A percentile compares a stretch with the other conserved stretches of the same genome.
Conservation (phyloP, 371 early-diverging fungal genomes). For the Rhizomucor pusillus region DNA sequence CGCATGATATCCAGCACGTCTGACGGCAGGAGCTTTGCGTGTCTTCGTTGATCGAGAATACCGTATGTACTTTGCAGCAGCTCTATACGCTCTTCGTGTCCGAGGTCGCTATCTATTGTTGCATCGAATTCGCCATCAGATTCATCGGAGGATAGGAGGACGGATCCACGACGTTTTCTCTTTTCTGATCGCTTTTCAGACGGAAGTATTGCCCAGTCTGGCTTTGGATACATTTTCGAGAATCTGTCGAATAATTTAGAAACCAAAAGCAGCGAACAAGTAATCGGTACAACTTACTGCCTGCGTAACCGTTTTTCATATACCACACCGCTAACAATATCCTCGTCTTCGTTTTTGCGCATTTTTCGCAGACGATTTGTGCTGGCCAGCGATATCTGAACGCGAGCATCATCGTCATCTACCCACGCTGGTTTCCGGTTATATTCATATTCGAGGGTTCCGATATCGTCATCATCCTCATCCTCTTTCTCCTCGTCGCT, state of each 20-base stretch:
- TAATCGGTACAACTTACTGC: conserved; percentile 55
- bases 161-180: background rate
- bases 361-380: conserved; percentile 75
- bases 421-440: conserved; percentile 66
- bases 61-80: conserved; percentile 55
- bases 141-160: conserved; percentile 39
- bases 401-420: conserved; percentile 70
- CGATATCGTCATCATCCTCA: conserved; percentile 8
- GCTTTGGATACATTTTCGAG: conserved; percentile 79
- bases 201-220: conserved; percentile 77
- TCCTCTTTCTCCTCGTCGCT: conserved; percentile 23
- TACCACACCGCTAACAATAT: conserved; percentile 68
- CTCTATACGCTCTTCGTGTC: conserved; percentile 39
- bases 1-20: conserved; percentile 63
- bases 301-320: conserved; percentile 79
- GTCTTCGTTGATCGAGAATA: conserved; percentile 40
- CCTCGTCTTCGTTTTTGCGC: conserved; percentile 71
- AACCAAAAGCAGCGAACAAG: background rate
- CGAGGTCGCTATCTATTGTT: conserved; percentile 36
- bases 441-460: conserved; percentile 17
- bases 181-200: conserved; percentile 32
- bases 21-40: conserved; percentile 38
- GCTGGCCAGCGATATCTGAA: conserved; percentile 64
- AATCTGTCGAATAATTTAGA: conserved; percentile 1
- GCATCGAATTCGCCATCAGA: conserved; percentile 36